Conservation (phyloP, 441 rosid genomes). For the Mallotus repandus region DNA sequence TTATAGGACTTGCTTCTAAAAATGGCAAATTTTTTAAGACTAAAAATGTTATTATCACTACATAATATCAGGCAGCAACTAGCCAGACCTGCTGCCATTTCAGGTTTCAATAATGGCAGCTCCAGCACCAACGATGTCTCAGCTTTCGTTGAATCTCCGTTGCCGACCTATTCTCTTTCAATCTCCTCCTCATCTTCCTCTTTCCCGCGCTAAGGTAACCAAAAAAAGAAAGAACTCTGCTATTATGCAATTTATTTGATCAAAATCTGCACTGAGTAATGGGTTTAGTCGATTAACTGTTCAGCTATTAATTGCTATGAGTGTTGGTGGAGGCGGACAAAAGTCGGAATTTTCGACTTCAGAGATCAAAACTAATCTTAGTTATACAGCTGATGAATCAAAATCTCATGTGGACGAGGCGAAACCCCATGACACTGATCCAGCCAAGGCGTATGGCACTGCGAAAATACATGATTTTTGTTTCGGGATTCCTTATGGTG, state of each 20-base stretch:
- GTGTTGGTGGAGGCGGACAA: constrained; percentile 37
- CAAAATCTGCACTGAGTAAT: too few relatives aligned
- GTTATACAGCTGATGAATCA: constrained; percentile 32
- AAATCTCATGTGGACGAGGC: constrained; percentile 40
- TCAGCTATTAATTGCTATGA: constrained; percentile 52
- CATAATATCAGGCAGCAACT: too few relatives aligned
- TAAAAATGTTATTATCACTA: too few relatives aligned
- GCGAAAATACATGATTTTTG: constrained; percentile 92
- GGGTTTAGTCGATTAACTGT: not conserved
- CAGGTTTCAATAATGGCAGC: constrained; percentile 2
- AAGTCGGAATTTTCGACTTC: constrained; percentile 31
- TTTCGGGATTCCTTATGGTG: constrained; percentile 93
- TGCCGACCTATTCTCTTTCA: constrained; percentile 30
- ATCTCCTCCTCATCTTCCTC: not conserved
- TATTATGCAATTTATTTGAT: too few relatives aligned
- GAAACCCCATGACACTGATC: constrained; percentile 26
- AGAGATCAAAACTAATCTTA: constrained; percentile 30
- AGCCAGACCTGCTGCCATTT: too few relatives aligned
- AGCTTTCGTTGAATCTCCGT: constrained; percentile 45
- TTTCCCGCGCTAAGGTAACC: constrained; percentile 45
- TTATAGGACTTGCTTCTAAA: too few relatives aligned
- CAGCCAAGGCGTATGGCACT: constrained; percentile 37
- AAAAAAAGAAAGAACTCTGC: too few relatives aligned
- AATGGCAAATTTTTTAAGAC: too few relatives aligned
- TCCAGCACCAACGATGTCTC: constrained; percentile 44